Percentiles rank a stretch among this genome's conserved stretches.
Evolutionary conservation across 2,329 filamentous ascomycete species (phyloP).

Genomic region (Xylariaceae sp.): DNA sequence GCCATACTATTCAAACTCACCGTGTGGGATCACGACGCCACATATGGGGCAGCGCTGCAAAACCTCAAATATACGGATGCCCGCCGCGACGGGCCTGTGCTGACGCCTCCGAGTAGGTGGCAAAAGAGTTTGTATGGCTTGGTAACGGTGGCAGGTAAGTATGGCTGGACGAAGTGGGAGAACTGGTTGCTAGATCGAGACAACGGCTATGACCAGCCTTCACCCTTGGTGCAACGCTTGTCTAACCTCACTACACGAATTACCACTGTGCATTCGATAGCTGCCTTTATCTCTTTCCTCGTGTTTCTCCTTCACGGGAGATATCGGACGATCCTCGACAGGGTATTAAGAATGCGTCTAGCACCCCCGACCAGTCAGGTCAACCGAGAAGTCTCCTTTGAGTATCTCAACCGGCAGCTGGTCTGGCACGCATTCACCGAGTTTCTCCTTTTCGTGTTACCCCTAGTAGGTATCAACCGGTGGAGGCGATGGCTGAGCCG

Average conservation of each 20-base stretch:
- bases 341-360: slow-evolving; percentile 81
- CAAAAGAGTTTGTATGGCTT: slow-evolving; percentile 88
- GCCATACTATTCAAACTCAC: slow-evolving; percentile 90
- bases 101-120: slow-evolving; percentile 74
- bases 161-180: slow-evolving; percentile 92
- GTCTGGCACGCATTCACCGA: slow-evolving; percentile 99
- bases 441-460: slow-evolving; percentile 95
- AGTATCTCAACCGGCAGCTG: slow-evolving; percentile 95
- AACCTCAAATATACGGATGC: slow-evolving; percentile 91
- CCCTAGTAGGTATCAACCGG: slow-evolving; percentile 89
- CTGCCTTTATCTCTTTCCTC: slow-evolving; percentile 84
- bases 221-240: slow-evolving; percentile 59
- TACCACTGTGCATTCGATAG: slow-evolving; percentile 78
- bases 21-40: slow-evolving; percentile 95
- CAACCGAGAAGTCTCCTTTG: slow-evolving; percentile 91
- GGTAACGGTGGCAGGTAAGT: slow-evolving; percentile 84
- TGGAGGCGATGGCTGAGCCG: slow-evolving; percentile 91
- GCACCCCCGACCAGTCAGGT: slow-evolving; percentile 85
- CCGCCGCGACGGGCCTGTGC: slow-evolving; percentile 64
- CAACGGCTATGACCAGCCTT: slow-evolving; percentile 72
- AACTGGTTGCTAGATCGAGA: slow-evolving; percentile 80
- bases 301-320: slow-evolving; percentile 89
- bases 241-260: slow-evolving; percentile 71
- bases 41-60: slow-evolving; percentile 91
- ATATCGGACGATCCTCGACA: slow-evolving; percentile 89